Conservation (phyloP, 345 rosid species). For the Populus alba region DNA sequence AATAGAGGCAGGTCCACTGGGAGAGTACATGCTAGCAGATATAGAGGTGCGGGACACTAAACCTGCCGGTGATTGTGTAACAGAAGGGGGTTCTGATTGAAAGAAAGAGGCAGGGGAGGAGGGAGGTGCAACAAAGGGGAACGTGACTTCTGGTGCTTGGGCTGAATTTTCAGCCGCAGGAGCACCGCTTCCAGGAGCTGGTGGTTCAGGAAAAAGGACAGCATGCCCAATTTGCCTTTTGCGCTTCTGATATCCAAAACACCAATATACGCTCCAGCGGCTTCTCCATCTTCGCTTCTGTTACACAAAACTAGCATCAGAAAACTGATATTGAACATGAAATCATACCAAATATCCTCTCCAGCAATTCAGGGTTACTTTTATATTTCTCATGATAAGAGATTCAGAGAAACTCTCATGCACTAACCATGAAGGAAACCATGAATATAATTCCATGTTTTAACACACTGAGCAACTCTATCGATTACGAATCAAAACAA, state of each 20-base stretch:
- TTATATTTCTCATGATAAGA: not conserved
- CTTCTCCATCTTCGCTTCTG: slow-evolving; percentile 81
- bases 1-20: slow-evolving; percentile 69
- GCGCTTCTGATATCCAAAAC: slow-evolving; percentile 66
- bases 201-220: slow-evolving; percentile 55
- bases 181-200: slow-evolving; percentile 27
- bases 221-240: slow-evolving; percentile 72
- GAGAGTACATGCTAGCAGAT: slow-evolving; percentile 67
- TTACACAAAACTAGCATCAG: slow-evolving; percentile 17
- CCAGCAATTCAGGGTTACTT: not conserved
- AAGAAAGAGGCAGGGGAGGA: slow-evolving; percentile 96
- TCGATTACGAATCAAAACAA: not conserved
- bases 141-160: slow-evolving; percentile 36
- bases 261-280: slow-evolving; percentile 59
- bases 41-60: slow-evolving; percentile 52
- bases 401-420: not conserved
- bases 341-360: not conserved
- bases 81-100: slow-evolving; percentile 90
- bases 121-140: slow-evolving; percentile 89
- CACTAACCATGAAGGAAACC: not conserved
- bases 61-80: slow-evolving; percentile 79
- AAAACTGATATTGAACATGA: slow-evolving; percentile 5
- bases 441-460: not conserved
- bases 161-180: slow-evolving; percentile 35
- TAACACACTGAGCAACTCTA: not conserved